Percentiles rank a stretch among this genome's conserved stretches.
Evolutionary conservation across 768 basidiomycete genomes (phyloP).

Genomic region (Leccinum broughii): DNA sequence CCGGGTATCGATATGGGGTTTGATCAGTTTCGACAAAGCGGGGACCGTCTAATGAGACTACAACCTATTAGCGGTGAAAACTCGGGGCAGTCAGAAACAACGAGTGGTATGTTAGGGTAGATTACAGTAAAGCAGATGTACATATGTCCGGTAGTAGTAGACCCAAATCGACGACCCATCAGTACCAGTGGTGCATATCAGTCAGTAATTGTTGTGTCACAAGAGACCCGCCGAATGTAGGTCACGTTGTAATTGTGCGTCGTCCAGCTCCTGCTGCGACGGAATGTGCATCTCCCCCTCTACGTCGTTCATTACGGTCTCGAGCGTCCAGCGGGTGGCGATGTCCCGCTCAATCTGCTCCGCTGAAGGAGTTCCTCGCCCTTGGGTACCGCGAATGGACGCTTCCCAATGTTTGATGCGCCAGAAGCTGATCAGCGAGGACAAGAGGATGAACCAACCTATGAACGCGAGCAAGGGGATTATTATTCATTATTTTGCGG

Average conservation of each 20-base stretch:
- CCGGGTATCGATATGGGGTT: conserved; percentile 70
- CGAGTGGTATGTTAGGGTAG: conserved; percentile 9
- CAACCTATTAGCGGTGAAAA: neutral
- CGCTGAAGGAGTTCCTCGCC: conserved; percentile 20
- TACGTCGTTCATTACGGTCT: conserved; percentile 50
- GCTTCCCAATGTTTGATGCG: conserved; percentile 84
- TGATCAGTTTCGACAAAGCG: conserved; percentile 42
- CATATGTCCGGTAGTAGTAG: neutral
- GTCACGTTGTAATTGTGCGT: conserved; percentile 49
- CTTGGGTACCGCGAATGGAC: conserved; percentile 47
- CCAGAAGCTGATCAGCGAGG: conserved; percentile 80
- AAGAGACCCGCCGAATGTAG: conserved; percentile 56
- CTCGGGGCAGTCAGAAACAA: neutral
- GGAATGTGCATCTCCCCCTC: conserved; percentile 20
- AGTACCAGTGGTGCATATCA: conserved; percentile 8
- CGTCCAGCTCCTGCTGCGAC: conserved; percentile 37
- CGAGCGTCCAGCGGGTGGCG: conserved; percentile 51
- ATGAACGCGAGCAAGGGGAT: neutral
- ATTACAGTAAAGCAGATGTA: conserved; percentile 21
- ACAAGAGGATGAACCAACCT: conserved; percentile 92
- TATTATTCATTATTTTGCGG: neutral
- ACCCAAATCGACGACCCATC: neutral
- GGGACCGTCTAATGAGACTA: neutral
- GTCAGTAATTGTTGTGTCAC: conserved; percentile 22
- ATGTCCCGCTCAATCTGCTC: conserved; percentile 55